Percentiles rank a stretch among this genome's conserved stretches.
Conservation (phyloP, 495 filamentous ascomycete species). For the Cryomyces minteri region DNA sequence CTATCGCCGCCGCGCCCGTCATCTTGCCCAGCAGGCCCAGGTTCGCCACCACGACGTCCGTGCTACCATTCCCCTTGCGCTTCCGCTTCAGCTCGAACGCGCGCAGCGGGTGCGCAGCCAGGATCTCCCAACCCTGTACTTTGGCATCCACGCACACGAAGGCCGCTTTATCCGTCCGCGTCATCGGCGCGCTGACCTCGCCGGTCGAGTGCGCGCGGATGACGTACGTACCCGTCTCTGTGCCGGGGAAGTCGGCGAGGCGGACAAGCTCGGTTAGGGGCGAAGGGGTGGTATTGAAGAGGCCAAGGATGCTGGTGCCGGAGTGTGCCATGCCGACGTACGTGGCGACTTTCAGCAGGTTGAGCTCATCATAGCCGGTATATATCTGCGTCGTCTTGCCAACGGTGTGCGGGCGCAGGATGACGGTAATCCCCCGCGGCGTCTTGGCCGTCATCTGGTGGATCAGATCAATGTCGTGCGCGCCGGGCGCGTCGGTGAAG, state of each 20-base stretch:
- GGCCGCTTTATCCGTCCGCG: slow-evolving; percentile 8
- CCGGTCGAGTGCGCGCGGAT: slow-evolving; percentile 57
- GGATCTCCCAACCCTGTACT: slow-evolving; percentile 58
- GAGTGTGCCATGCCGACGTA: slow-evolving; percentile 44
- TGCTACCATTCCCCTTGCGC: slow-evolving; percentile 1
- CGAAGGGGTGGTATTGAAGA: slow-evolving; percentile 58
- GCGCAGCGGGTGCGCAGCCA: slow-evolving; percentile 49
- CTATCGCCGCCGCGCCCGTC: slow-evolving; percentile 67
- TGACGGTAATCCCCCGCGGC: slow-evolving; percentile 46
- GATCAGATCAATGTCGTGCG: slow-evolving; percentile 58
- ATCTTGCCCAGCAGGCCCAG: slow-evolving; percentile 78
- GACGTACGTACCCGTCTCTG: slow-evolving; percentile 39
- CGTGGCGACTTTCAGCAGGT: slow-evolving; percentile 59
- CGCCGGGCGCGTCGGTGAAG: slow-evolving; percentile 74
- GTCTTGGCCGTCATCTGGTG: slow-evolving; percentile 58
- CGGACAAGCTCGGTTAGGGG: slow-evolving; percentile 45
- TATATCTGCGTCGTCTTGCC: slow-evolving; percentile 58
- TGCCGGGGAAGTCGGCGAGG: slow-evolving; percentile 54
- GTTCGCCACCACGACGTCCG: slow-evolving; percentile 30
- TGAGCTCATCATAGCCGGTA: slow-evolving; percentile 48
- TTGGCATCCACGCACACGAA: slow-evolving; percentile 41
- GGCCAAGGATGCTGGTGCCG: slow-evolving; percentile 58
- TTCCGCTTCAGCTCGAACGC: slow-evolving; percentile 28
- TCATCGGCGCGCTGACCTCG: slow-evolving; percentile 30
- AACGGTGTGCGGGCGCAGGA: slow-evolving; percentile 53